phyloP scores from a whole-genome alignment of 2,329 filamentous ascomycete species.

The Zymoseptoria crescenta region DNA sequence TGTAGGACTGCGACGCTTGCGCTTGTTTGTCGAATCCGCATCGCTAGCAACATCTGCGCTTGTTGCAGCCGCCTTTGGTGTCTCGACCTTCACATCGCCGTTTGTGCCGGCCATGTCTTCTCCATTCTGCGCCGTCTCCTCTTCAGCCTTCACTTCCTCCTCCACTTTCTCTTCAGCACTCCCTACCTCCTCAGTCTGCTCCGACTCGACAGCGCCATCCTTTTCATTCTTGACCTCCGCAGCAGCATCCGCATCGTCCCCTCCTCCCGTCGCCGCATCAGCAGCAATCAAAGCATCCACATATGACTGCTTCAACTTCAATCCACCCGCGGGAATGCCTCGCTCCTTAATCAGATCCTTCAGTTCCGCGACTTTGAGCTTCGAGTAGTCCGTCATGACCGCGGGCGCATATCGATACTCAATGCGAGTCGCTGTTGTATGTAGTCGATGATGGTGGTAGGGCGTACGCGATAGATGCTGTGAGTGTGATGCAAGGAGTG shows the following conservation, averaged over 20 bases:
- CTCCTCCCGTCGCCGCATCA: slow-evolving; percentile 19
- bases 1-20: slow-evolving; percentile 26
- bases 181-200: slow-evolving; percentile 10
- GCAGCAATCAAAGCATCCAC: slow-evolving; percentile 38
- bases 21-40: slow-evolving; percentile 21
- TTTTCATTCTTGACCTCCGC: slow-evolving; percentile 3
- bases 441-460: background rate
- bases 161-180: slow-evolving; percentile 6
- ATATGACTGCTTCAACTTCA: slow-evolving; percentile 42
- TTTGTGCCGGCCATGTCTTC: background rate
- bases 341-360: slow-evolving; percentile 41
- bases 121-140: background rate
- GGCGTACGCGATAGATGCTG: background rate
- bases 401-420: background rate
- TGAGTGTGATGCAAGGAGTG: background rate
- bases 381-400: slow-evolving; percentile 36
- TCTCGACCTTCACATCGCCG: background rate
- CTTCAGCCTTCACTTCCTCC: slow-evolving; percentile 2
- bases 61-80: background rate
- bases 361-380: slow-evolving; percentile 41
- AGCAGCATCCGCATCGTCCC: slow-evolving; percentile 4
- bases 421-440: background rate
- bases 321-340: slow-evolving; percentile 37
- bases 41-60: slow-evolving; percentile 6
- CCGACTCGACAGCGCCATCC: slow-evolving; percentile 11